These are phyloP conservation scores for Oryza longistaminata DNA, from an alignment of 176 grass and related monocot genomes.

Conservation along the genomic window DNA sequence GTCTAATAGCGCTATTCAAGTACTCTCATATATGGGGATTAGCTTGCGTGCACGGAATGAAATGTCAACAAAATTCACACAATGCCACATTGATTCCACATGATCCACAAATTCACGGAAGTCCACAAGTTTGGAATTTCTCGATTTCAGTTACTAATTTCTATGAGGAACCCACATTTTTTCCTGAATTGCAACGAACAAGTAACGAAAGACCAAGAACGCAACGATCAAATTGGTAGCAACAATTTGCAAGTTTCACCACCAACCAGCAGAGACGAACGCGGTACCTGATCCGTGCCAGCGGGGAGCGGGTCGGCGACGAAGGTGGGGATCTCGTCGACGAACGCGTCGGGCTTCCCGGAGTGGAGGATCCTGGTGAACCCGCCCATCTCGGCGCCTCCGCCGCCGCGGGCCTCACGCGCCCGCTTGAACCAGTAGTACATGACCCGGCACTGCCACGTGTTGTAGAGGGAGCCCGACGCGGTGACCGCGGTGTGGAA, in stretches of 20 bases:
- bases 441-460: conserved; percentile 96
- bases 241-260: background rate
- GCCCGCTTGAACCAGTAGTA: conserved; percentile 97
- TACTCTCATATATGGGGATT: background rate
- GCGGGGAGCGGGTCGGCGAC: conserved; percentile 75
- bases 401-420: conserved; percentile 4
- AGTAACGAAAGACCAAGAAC: background rate
- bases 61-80: background rate
- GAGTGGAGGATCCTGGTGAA: conserved; percentile 97
- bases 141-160: background rate
- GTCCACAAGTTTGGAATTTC: background rate
- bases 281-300: conserved; percentile 67
- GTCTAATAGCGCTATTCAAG: background rate
- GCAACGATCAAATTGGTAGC: background rate
- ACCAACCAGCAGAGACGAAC: background rate
- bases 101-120: background rate
- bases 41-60: background rate
- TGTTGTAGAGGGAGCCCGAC: conserved; percentile 66
- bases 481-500: conserved; percentile 96
- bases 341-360: conserved; percentile 59
- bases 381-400: conserved; percentile 73
- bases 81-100: background rate
- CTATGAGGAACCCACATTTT: conserved; percentile 9
- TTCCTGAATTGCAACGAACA: background rate
- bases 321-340: conserved; percentile 93